Percentiles rank a stretch among this genome's conserved stretches.
Conservation (phyloP, 495 filamentous ascomycete species). For the Podospora fimiseda region DNA sequence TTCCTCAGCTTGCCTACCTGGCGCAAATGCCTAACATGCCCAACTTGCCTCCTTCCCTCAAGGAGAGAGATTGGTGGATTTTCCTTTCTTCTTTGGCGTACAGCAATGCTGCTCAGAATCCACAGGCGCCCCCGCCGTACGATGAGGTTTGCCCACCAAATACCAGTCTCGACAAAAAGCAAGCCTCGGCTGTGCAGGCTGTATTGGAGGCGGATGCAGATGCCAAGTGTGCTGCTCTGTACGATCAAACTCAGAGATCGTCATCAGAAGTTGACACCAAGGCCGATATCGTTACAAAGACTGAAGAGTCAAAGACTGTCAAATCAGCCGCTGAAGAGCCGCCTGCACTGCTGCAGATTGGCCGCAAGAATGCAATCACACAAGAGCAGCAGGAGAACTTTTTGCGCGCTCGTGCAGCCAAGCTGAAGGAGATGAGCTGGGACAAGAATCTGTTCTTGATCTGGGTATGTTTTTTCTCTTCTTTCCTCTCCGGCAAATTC, state of each 20-base stretch:
- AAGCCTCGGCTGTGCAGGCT: slow-evolving; percentile 52
- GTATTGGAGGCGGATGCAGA: slow-evolving; percentile 61
- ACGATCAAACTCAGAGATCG: slow-evolving; percentile 39
- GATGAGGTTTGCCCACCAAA: slow-evolving; percentile 65
- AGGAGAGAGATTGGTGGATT: slow-evolving; percentile 61
- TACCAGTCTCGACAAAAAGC: slow-evolving; percentile 49
- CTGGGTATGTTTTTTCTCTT: slow-evolving; percentile 54
- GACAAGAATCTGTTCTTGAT: slow-evolving; percentile 80
- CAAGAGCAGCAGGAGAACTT: slow-evolving; percentile 70
- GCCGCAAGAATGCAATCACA: slow-evolving; percentile 50
- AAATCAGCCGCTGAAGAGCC: slow-evolving; percentile 18
- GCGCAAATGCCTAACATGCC: slow-evolving; percentile 44
- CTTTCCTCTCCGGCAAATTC: slow-evolving; percentile 22
- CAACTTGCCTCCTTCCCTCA: slow-evolving; percentile 46
- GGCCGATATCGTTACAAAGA: not conserved
- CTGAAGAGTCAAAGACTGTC: slow-evolving; percentile 13
- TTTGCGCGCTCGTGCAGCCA: slow-evolving; percentile 61
- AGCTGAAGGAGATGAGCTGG: slow-evolving; percentile 65
- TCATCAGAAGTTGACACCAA: slow-evolving; percentile 1
- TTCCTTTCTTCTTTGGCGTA: slow-evolving; percentile 49
- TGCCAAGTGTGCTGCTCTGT: slow-evolving; percentile 56
- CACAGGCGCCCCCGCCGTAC: slow-evolving; percentile 63
- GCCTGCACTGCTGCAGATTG: slow-evolving; percentile 45
- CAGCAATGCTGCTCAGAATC: slow-evolving; percentile 24
- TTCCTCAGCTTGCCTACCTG: slow-evolving; percentile 20